Base-by-base conservation (phyloP, 2,329 filamentous ascomycete genomes). In the Fusarium mangiferae region DNA sequence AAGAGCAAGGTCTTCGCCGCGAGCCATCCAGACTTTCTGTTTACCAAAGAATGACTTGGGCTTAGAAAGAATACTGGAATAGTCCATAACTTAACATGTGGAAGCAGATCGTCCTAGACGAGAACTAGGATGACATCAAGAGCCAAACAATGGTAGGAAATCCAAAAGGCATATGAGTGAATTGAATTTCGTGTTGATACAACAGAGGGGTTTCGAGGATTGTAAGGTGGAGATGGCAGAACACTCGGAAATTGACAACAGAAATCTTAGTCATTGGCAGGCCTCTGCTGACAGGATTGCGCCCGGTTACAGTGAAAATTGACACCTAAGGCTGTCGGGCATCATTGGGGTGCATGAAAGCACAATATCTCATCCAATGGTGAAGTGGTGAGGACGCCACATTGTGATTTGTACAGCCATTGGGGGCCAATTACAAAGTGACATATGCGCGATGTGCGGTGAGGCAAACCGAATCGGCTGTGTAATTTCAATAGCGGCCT, bases 211-310 rank as follows among this genome's bases (percentile, higher is more conserved):
- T 26, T 24, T 20, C 18, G 2, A 20, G 6, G 6, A 12, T 39
- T 18, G 1, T 3, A 13, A 26, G 6, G 3, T 4, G 24, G 6
- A 9, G 3, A 1, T 4, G 12, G 7, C n/a, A 5, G 41, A 24
- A 12, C n/a, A 26, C 1, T 6, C n/a, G 17, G 42, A 9, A 18
- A 18, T 5, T 44, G 0, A 1, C 39, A 11, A 24, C n/a, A 18
- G 7, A 12, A 24, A 8, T 4, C 0, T 11, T 11, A 6, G 11
- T 13, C 5, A 44, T 14, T 28, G 45, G 20, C 6, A 22, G 10
- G 26, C 8, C 4, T n/a, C 1, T 48, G 45, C 10, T 48, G 20
- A 30, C 26, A 0, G 0, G 0, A 0, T 0, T 30, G 2, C 28
- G 28, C 46, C 28, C 46, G 20, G 0, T 12, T 9, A 1, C 14